Evolutionary conservation across 2,329 filamentous ascomycete species (phyloP), one percentile per base, ranked within the genome.

Genomic region (Hymenoscyphus occultus): DNA sequence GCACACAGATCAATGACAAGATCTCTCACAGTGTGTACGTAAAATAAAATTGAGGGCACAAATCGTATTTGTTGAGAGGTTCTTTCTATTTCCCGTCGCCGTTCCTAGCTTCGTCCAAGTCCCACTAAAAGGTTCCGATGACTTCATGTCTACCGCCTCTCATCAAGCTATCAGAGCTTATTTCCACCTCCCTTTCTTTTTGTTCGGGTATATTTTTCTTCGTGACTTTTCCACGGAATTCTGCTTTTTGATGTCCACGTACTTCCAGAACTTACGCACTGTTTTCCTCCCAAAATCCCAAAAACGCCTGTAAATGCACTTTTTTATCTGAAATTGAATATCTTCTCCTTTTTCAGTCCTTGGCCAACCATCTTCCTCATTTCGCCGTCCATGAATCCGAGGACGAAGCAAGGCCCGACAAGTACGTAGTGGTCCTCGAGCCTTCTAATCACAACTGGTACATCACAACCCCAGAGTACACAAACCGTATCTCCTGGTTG

Each of bases 331-430:
- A 63, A 54, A 56, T 60, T 63, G 22, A 56, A 63, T 9, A 35
- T 32, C 56, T 54, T 59, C 14, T 59, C 40, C 19, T 54, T 59
- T 56, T 28, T 59, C 31, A 56, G 39, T 2, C 64, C 64, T n/a
- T 42, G 14, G 7, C 62, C 32, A 39, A 62, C 56, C 35, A 60
- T 39, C 28, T 28, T 7, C 4, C 39, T 60, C 39, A 60, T 60
- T 42, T 65, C 64, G 5, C 64, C 64, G 60, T 65, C 64, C 64
- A 65, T 65, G 4, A 65, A 62, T 7, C 64, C 64, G n/a, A 65
- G 19, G 3, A 65, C 56, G 48, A 65, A 65, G 32, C 64, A 65
- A 51, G 56, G 40, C 5, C 64, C 64, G 31, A 65, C 54, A 19
- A 65, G 35, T 9, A 62, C 28, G 59, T 62, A 65, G 39, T 57